Evolutionary conservation across 2,329 filamentous ascomycete genomes (phyloP), one percentile per base, ranked within the genome.

Genomic region (Colletotrichum aenigma): DNA sequence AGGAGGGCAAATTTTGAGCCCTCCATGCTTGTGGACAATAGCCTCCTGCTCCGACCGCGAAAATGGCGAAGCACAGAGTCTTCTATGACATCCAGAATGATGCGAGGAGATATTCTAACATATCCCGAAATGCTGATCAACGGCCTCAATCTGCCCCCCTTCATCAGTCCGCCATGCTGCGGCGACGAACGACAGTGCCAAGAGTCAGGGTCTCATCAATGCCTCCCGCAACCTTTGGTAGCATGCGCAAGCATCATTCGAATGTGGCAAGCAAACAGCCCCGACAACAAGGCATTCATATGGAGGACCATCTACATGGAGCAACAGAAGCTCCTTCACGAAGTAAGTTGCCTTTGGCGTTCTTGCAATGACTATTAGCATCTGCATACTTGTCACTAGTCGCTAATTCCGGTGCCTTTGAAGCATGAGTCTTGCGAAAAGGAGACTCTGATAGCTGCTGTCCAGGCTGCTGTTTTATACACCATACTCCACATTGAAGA

Each of bases 341-440:
- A 61, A 30, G 58, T 61, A 61, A 61, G 58, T 13, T 30, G 28
- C 4, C 2, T 10, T 30, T 9, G 4, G 2, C 10, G 1, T 3
- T 10, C 10, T 3, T 15, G 18, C 0, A 21, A 61, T 26, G 18
- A 34, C 10, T 16, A 0, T 13, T 3, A 0, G 55, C 24, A 15
- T 58, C 0, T 9, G 2, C 7, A 28, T 12, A 2, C 55, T 58
- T 1, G 21, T 43, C 0, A 43, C 18, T 43, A 0, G 2, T 58
- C 1, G 24, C 28, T 32, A 32, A 61, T 30, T 61, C 18, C 3
- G 28, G 3, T 26, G 1, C 10, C 26, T 28, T 0, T 32, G 0
- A 16, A 61, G 58, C 58, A 61, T 4, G 58, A 61, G 28, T 61
- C 10, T 30, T 61, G 34, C 10, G 58, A 61, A 0, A 61, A 61